phyloP scores from a whole-genome alignment of 768 basidiomycete species.

The Termitomyces eurrhizus region DNA sequence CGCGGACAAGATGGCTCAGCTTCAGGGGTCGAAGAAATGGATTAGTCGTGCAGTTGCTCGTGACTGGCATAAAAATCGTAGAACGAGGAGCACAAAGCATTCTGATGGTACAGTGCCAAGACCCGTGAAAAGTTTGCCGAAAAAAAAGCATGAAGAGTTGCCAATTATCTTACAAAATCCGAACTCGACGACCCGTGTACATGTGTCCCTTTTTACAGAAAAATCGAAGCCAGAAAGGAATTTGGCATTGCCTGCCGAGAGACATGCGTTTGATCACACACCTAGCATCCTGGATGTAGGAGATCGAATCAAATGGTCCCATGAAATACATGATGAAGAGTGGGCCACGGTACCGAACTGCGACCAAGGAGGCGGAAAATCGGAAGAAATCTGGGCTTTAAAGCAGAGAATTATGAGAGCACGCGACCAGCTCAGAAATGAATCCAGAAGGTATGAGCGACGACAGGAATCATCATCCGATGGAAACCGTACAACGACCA shows the following conservation, averaged over 20 bases:
- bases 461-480: background rate
- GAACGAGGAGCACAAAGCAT: background rate
- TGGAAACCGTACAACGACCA: background rate
- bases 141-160: background rate
- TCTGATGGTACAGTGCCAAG: background rate
- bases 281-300: background rate
- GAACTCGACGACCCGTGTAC: background rate
- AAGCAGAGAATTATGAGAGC: background rate
- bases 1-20: background rate
- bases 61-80: background rate
- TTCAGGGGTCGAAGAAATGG: background rate
- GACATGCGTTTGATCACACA: background rate
- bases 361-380: background rate
- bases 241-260: background rate
- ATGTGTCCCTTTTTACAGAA: background rate
- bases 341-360: background rate
- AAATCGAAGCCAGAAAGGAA: background rate
- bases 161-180: background rate
- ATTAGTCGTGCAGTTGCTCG: background rate
- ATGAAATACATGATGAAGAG: background rate
- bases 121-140: background rate
- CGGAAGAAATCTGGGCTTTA: background rate
- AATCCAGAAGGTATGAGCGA: background rate
- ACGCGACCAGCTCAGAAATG: background rate
- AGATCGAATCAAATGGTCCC: background rate